Base-by-base conservation (phyloP, 352 stramenopile species). In the Chrysophaeum taylorii region DNA sequence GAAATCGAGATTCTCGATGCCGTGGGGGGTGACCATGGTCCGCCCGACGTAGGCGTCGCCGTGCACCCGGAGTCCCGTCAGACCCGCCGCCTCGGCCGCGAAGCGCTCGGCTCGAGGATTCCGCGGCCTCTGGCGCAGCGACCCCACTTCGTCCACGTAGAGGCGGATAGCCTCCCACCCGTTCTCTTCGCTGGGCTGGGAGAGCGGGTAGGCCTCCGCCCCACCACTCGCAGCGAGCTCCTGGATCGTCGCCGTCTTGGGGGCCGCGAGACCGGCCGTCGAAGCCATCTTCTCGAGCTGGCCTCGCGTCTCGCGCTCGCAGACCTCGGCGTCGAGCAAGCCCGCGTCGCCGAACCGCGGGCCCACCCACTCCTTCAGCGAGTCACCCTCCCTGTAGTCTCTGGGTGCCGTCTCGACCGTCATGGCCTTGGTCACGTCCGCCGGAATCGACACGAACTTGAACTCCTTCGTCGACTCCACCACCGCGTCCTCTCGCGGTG, bases 1-100 rank as follows among this genome's bases (percentile, higher is more conserved):
- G 27, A 66, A 66, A 36, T 66, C 57, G 33, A 66, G 33, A 36
- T 66, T 66, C 31, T 16, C 1, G 23, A 35, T 23, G 33, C 25
- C 52, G 9, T 7, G 9, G 4, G 27, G 57, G 31, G 33, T 36
- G 12, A 31, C 21, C 33, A 45, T 5, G 33, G 33, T 4, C 1
- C 57, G 31, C 16, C 57, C 57, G 1, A 66, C 57, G 36, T 37
- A 66, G 36, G 57, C 57, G 57, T 66, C 57, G 57, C 57, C 57
- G 31, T 66, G 31, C 16, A 66, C 45, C 14, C 33, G 27, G 2
- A 66, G 36, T 16, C 57, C 57, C 5, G 2, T 42, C 31, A 66
- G 36, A 18, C 57, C 57, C 31, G 33, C 31, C 2, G 57, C 57
- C 7, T 27, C 57, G n/a, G n/a, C n/a, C 9, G 14, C 15, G 33